Evolutionary conservation across 2,329 filamentous ascomycete genomes (phyloP), one percentile per base, ranked within the genome.

Genomic region (Trichoderma arundinaceum): DNA sequence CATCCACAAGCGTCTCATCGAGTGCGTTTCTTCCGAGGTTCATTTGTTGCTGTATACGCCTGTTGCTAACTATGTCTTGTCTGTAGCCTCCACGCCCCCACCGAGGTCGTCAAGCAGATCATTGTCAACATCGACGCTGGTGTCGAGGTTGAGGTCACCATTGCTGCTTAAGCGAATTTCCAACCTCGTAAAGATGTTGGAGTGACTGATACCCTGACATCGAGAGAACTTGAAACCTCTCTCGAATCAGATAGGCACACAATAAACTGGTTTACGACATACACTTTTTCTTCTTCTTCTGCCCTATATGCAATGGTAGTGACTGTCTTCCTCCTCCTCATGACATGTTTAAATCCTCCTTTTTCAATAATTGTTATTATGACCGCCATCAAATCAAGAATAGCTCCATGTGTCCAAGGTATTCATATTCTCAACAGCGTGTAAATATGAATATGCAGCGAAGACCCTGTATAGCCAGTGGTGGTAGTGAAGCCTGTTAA

Each of bases 1-100:
- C 85, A 96, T 97, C 81, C 93, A 97, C 89, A 97, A 97, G 91
- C 91, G 94, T 76, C 87, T 97, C 79, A 97, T 97, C 79, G 94
- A 97, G 88, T 92, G 80, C 76, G 88, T 86, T 51, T 63, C 17
- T 17, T 9, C n/a, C 13, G n/a, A 12, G 7, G 19, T 43, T 12
- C 17, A 2, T 8, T 38, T n/a, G n/a, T 3, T 3, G 22, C 32
- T 64, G 43, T 32, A 13, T 6, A 48, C 41, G 43, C 44, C 32
- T 48, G 32, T 56, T 28, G 39, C 54, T 51, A 43, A 58, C 66
- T 72, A 74, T 54, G 59, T 28, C 39, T 8, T 15, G 41, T 56
- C 19, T 28, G n/a, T n/a, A 91, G 89, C 83, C 86, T 99, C 73
- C 94, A 96, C 84, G 95, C 95, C 76, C 95, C 95, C 70, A 99